Percentiles rank a stretch among this genome's conserved stretches.
Conservation (phyloP, 192 early-diverging fungal genomes). For the Coemansia umbellata region DNA sequence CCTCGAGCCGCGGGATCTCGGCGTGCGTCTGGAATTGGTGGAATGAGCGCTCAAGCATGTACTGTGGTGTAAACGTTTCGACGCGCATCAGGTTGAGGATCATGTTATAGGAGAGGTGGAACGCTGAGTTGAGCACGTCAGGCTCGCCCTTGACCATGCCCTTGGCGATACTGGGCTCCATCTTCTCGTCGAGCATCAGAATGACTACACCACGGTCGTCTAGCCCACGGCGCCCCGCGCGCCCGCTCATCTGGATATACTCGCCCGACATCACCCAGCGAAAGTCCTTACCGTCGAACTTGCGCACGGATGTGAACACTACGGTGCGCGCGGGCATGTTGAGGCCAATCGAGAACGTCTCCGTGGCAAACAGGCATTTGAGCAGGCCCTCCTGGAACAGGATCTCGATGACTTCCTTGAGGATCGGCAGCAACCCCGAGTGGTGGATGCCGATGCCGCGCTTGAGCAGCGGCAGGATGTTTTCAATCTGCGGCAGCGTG, state of each 20-base stretch:
- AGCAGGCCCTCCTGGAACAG: conserved; percentile 95
- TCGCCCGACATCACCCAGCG: conserved; percentile 89
- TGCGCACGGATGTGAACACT: conserved; percentile 89
- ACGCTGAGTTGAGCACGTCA: conserved; percentile 87
- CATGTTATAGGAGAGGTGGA: conserved; percentile 97
- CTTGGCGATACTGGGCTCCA: conserved; percentile 89
- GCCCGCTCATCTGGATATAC: conserved; percentile 99
- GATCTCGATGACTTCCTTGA: conserved; percentile 97
- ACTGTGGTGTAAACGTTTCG: conserved; percentile 90
- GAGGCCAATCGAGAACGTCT: conserved; percentile 97
- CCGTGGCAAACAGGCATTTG: conserved; percentile 98
- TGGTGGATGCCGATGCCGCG: conserved; percentile 98
- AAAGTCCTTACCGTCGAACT: conserved; percentile 86
- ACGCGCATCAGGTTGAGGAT: conserved; percentile 92
- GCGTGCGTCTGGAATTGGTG: conserved; percentile 88
- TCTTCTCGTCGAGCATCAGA: conserved; percentile 93
- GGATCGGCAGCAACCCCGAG: conserved; percentile 89
- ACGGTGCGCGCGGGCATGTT: conserved; percentile 99
- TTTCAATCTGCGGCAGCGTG: conserved; percentile 84
- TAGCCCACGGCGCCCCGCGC: conserved; percentile 93
- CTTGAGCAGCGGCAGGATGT: conserved; percentile 83
- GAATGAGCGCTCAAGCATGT: conserved; percentile 88
- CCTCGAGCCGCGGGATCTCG: conserved; percentile 72
- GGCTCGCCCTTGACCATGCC: conserved; percentile 87
- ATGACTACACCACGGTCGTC: conserved; percentile 98